Percentiles rank a stretch among this genome's conserved stretches.
phyloP scores from a whole-genome alignment of 768 basidiomycete genomes.

The Mrakia blollopis region DNA sequence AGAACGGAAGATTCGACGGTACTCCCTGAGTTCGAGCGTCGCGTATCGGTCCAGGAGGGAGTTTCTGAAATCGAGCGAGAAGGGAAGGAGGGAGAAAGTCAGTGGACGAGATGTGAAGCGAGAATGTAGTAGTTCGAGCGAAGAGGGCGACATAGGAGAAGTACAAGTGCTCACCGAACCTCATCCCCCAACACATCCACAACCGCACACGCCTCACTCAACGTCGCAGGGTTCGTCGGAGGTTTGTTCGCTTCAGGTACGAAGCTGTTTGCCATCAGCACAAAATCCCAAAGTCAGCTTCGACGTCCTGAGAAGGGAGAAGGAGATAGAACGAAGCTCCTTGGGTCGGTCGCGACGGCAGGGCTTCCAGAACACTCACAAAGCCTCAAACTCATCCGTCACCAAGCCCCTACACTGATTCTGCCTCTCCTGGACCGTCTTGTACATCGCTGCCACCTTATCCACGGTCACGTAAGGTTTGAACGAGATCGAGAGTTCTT shows the following conservation, averaged over 20 bases:
- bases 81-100: too few species aligned
- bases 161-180: constrained; percentile 53
- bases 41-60: constrained; percentile 85
- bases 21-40: constrained; percentile 85
- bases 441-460: constrained; percentile 70
- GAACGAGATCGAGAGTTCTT: constrained; percentile 75
- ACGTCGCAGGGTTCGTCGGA: constrained; percentile 56
- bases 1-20: constrained; percentile 87
- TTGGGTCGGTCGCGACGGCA: background rate
- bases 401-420: constrained; percentile 73
- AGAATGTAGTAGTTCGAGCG: background rate
- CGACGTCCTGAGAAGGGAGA: too few species aligned
- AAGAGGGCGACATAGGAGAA: background rate
- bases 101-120: background rate
- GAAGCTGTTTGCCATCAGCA: constrained; percentile 54
- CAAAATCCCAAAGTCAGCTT: too few species aligned
- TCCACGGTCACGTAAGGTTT: constrained; percentile 71
- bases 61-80: constrained; percentile 38
- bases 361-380: constrained; percentile 58
- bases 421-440: constrained; percentile 73
- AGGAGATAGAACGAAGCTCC: background rate
- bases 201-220: constrained; percentile 79
- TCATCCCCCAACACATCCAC: constrained; percentile 84
- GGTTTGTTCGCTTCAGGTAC: constrained; percentile 65
- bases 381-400: constrained; percentile 84